These are phyloP conservation scores for Spathaspora jeffriesii DNA, from an alignment of 1,139 yeast species.

Conservation along the genomic window DNA sequence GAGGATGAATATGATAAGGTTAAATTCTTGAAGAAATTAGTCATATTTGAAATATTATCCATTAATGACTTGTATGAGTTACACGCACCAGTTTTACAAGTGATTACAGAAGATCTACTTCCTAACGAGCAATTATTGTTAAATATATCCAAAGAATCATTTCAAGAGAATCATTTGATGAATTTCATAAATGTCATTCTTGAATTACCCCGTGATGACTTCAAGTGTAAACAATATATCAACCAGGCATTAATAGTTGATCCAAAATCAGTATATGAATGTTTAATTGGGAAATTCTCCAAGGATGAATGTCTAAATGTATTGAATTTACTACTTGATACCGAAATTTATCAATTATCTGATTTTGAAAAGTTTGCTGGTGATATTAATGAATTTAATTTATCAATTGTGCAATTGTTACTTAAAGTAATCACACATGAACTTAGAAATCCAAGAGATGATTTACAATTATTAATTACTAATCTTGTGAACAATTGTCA, in stretches of 20 bases:
- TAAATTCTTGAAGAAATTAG: slow-evolving; percentile 19
- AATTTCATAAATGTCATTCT: slow-evolving; percentile 11
- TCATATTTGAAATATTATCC: slow-evolving; percentile 19
- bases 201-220: slow-evolving; percentile 6
- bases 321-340: slow-evolving; percentile 19
- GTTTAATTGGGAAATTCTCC: slow-evolving; percentile 18
- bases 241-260: slow-evolving; percentile 19
- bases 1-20: slow-evolving; percentile 6
- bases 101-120: slow-evolving; percentile 16
- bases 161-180: slow-evolving; percentile 7
- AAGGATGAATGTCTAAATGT: slow-evolving; percentile 22
- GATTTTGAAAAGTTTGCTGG: slow-evolving; percentile 21
- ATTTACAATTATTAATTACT: slow-evolving; percentile 29
- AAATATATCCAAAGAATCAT: slow-evolving; percentile 11
- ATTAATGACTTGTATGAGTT: slow-evolving; percentile 16
- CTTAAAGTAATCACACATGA: slow-evolving; percentile 23
- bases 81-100: slow-evolving; percentile 12
- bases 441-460: slow-evolving; percentile 8
- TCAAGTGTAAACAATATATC: slow-evolving; percentile 14
- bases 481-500: slow-evolving; percentile 42
- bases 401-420: slow-evolving; percentile 53
- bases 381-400: slow-evolving; percentile 49
- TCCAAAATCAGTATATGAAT: slow-evolving; percentile 24
- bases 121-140: slow-evolving; percentile 18
- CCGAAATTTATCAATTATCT: slow-evolving; percentile 11